Evolutionary conservation across 208 protist genomes (phyloP), one percentile per base, ranked within the genome.

Genomic region (Leishmania mexicana): DNA sequence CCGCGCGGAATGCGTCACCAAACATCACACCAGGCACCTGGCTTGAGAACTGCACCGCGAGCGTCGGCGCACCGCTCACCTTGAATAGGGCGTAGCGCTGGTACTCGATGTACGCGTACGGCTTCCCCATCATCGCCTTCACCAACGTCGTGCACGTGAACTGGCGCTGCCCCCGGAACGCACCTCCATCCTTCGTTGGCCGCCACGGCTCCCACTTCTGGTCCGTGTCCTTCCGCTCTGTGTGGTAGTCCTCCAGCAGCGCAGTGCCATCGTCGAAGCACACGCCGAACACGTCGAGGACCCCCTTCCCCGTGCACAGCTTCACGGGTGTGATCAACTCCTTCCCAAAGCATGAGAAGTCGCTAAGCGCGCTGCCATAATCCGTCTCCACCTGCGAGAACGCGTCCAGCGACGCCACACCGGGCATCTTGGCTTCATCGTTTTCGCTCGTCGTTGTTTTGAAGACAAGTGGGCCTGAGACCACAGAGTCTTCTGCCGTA

Each of bases 1-100:
- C 89, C 31, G 65, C 85, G 47, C 91, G 91, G 64, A 94, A 94
- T 28, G 89, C 79, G n/a, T 92, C 89, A 40, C 85, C 76, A 77
- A 90, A 93, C 89, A 89, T 92, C 38, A 93, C 89, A 31, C 89
- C 88, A 4, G 84, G 75, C 6, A 87, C 83, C 85, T 94, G 91
- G 60, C 86, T 89, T 54, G 91, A 94, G 49, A 93, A 87, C 74
- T 94, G 91, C 60, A 93, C 83, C 57, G 88, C 73, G 51, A 95
- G 76, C n/a, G 86, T 92, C 35, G 89, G 89, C 75, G 60, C 68
- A 38, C 85, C 89, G 54, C 70, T 81, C 42, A 95, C 71, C 79
- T 90, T 92, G 82, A 91, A 75, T 60, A 95, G 84, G 8, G 88
- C 88, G 76, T 92, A 95, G 42, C 89, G 86, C 76, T 95, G 83